Base-by-base conservation (phyloP, 1,139 yeast genomes). In the Diutina neorugosa region DNA sequence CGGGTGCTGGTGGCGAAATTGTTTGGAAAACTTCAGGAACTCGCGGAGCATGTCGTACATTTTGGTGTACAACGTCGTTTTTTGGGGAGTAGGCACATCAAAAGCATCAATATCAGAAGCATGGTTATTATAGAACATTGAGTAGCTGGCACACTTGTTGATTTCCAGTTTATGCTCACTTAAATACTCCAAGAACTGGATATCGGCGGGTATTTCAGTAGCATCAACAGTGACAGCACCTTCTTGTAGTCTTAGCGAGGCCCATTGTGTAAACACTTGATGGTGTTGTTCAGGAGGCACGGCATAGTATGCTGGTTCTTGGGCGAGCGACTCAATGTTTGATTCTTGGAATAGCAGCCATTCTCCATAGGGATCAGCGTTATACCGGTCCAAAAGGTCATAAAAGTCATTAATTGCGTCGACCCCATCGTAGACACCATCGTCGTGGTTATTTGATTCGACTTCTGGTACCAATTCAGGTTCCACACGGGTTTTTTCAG, bases 271-370 rank as follows among this genome's bases (percentile, higher is more conserved):
- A 55, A 65, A 73, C 4, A 67, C 54, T 5, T 53, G 56, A 54
- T 68, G 72, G 52, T 69, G 57, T 43, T 60, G 58, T 1, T 55
- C 51, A 3, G 58, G 55, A 20, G 61, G 55, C 3, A 71, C 57
- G 2, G 65, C 58, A 56, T 64, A 73, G 58, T 61, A 73, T n/a
- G 62, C 66, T 1, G 76, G 70, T 42, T 58, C 54, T 44, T 62
- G 61, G 9, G 63, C 65, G 20, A 74, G 61, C 19, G 67, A 68
- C 1, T 60, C 52, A 11, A 71, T 62, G 18, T 69, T 58, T 27
- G 69, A 72, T 53, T 73, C 77, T 56, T 72, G 73, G 0, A 73
- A 66, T 27, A 74, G 56, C 52, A 63, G 63, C 74, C 77, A 74
- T 2, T 75, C 50, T 4, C 50, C 16, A 11, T 46, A 27, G 4